These are phyloP conservation scores for Didymella lethalis DNA, from an alignment of 2,329 filamentous ascomycete genomes.

Conservation along the genomic window DNA sequence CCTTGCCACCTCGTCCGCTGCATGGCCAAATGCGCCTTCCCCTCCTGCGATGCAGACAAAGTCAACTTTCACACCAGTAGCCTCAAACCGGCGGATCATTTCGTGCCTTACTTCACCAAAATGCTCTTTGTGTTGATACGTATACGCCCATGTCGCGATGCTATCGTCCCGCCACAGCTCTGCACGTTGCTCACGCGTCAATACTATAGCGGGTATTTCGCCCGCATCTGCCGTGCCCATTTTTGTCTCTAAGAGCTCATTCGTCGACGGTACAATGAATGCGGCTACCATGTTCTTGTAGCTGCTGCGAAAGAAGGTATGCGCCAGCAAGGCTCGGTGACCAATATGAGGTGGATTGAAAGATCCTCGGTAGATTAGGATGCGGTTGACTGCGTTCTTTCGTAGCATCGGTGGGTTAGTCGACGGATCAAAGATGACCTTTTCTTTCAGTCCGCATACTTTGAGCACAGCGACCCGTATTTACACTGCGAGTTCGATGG, in stretches of 20 bases:
- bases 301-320: not conserved
- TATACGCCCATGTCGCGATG: not conserved
- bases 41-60: not conserved
- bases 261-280: not conserved
- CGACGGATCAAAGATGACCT: not conserved
- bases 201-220: not conserved
- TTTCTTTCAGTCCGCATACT: not conserved
- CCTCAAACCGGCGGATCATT: not conserved
- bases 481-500: not conserved
- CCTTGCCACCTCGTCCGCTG: too few species aligned
- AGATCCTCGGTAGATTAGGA: not conserved
- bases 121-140: not conserved
- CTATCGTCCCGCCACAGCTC: not conserved
- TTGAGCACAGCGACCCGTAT: not conserved
- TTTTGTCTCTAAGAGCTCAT: not conserved
- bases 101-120: not conserved
- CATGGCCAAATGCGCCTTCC: not conserved
- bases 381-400: not conserved
- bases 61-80: not conserved
- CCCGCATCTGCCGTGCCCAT: not conserved
- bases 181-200: not conserved
- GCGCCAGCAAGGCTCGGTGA: not conserved
- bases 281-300: not conserved
- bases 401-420: not conserved
- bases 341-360: not conserved